Evolutionary conservation across 169 alveolate genomes (phyloP), one percentile per base, ranked within the genome.

Genomic region (Eimeria maxima): DNA sequence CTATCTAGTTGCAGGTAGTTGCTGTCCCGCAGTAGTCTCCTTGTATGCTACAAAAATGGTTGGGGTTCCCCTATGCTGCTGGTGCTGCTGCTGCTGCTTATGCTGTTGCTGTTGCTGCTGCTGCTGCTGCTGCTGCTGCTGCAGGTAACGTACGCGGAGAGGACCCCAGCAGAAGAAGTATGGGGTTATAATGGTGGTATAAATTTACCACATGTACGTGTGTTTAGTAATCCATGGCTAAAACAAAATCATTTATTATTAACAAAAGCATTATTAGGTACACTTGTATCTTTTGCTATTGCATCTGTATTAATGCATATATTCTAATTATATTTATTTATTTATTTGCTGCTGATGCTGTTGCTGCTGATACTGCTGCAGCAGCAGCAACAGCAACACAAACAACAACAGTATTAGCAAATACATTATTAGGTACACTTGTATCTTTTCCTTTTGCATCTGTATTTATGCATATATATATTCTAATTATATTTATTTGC

Each of bases 81-180:
- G 20, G 1, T 14, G 5, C 5, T 60, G 69, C 69, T 60, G 69
- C 69, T 60, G 0, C 20, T 60, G 0, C n/a, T 20, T 0, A 0
- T 60, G 69, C 69, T 60, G 69, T 2, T 13, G n/a, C 69, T 60
- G n/a, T 24, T 60, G 81, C 81, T 71, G 81, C 81, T 71, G 42
- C 81, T 71, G 81, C 69, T 71, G 81, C 47, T 71, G 81, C 88
- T 78, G 60, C 65, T 78, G 53, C 88, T 78, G 88, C 88, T 78
- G 60, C 88, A 78, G 88, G 88, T 78, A 63, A 78, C 88, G 65
- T 78, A 78, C 44, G 88, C 88, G 10, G 88, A 78, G 38, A 22
- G 65, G 29, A 42, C 60, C 42, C 83, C 83, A 24, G 83, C 24
- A 18, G 83, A 71, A 14, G 83, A n/a, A 8, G 7, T 14, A 14